Evolutionary conservation across 164 flowering plant genomes (phyloP).

Genomic region (Warburgia ugandensis): DNA sequence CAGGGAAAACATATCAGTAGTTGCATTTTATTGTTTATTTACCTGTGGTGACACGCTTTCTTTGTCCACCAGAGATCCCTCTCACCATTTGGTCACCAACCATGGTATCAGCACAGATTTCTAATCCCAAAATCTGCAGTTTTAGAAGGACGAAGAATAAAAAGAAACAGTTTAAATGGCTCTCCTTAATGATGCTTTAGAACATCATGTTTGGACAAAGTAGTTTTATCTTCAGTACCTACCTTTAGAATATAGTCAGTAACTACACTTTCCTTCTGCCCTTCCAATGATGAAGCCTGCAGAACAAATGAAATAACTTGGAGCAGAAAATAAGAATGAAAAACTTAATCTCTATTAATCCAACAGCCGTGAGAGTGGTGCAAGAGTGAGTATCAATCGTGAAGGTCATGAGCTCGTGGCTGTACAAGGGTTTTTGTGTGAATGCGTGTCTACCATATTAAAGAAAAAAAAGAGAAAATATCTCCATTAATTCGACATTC

Average conservation of each 20-base stretch:
- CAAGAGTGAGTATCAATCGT: too few species aligned
- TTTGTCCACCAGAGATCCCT: constrained; percentile 29
- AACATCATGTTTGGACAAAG: too few species aligned
- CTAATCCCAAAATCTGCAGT: constrained; percentile 26
- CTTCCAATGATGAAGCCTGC: constrained; percentile 60
- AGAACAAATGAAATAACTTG: too few species aligned
- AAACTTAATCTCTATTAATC: background rate
- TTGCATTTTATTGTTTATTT: background rate
- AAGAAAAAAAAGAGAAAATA: too few species aligned
- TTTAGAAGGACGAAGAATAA: background rate
- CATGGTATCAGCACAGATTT: constrained; percentile 27
- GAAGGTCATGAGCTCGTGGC: too few species aligned
- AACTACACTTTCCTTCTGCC: constrained; percentile 56
- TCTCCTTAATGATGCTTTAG: too few species aligned
- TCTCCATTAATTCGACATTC: too few species aligned
- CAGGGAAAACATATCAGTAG: background rate
- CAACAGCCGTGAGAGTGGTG: too few species aligned
- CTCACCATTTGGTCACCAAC: constrained; percentile 26
- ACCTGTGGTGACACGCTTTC: constrained; percentile 29
- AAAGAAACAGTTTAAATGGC: background rate
- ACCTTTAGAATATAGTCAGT: constrained; percentile 80
- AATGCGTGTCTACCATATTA: too few species aligned
- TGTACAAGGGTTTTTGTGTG: too few species aligned
- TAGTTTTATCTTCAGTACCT: too few species aligned
- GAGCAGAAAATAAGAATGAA: background rate